Evolutionary conservation across 768 basidiomycete genomes (phyloP), one percentile per base, ranked within the genome.

Genomic region (Butyriboletus loyo): DNA sequence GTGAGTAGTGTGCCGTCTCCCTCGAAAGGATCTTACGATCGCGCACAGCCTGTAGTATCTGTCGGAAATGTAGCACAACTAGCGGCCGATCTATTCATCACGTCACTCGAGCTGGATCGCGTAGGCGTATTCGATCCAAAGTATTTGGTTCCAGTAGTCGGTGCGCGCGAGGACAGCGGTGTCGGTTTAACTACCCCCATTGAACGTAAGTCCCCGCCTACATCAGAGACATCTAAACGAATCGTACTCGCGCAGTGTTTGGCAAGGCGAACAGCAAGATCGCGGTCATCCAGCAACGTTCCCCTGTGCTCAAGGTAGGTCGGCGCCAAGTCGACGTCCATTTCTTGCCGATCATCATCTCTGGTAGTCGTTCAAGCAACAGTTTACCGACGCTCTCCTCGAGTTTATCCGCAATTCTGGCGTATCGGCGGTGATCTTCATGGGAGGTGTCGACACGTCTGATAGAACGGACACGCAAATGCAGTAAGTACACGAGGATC

Each of bases 11-110:
- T 22, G 5, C n/a, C 32, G 0, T 30, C 30, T 39, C 10, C 15
- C 14, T 15, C 19, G n/a, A 27, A n/a, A 30, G 10, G 15, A 50
- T 40, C 49, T 56, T 31, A 45, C 14, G 43, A 39, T 43, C 38
- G 36, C 61, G 57, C 59, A 36, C 50, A 82, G 81, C 89, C 91
- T 31, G 64, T 90, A 39, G 87, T 92, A 11, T 91, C 90, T 6
- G 81, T 82, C 11, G 90, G 87, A 43, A 92, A 92, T 71, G 79
- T 92, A 38, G 76, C 83, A n/a, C 90, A 93, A 62, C 76, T 93
- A 13, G 81, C 89, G 0, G 82, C 73, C 10, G 90, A 93, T 68
- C 71, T 93, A 17, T 71, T 93, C 54, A 84, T 91, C 55, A 68
- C 85, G 5, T 84, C 86, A 2, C 73, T 89, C 42, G 75, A 74